Percentiles rank a stretch among this genome's conserved stretches.
Conservation (phyloP, 192 early-diverging fungal genomes). For the Coemansia asiatica region DNA sequence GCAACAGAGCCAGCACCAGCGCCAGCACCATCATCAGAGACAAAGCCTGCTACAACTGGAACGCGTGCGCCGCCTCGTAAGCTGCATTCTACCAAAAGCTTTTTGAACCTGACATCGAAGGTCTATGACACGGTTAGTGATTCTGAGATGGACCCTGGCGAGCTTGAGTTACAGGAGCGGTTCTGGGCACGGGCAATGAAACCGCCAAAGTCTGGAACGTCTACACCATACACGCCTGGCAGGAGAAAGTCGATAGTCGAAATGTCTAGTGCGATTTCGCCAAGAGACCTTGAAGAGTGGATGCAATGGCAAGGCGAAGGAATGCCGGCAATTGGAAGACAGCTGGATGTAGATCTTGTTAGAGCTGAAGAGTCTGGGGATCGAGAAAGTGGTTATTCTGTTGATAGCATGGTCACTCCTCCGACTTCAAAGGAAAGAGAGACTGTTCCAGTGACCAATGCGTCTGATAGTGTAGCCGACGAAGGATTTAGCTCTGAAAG, state of each 20-base stretch:
- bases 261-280: constrained; percentile 44
- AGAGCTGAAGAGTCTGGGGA: neutral
- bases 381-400: neutral
- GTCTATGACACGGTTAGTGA: constrained; percentile 37
- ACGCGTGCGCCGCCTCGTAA: constrained; percentile 25
- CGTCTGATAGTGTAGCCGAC: neutral
- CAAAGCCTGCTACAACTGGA: constrained; percentile 7
- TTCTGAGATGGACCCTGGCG: constrained; percentile 34
- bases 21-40: neutral
- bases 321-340: neutral
- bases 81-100: constrained; percentile 21
- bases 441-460: neutral
- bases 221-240: constrained; percentile 46
- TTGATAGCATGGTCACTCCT: constrained; percentile 18
- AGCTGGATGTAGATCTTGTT: neutral
- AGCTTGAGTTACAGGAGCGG: constrained; percentile 34
- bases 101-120: constrained; percentile 25
- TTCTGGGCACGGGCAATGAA: constrained; percentile 56
- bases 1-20: neutral
- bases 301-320: constrained; percentile 50
- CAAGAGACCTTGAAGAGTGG: constrained; percentile 48
- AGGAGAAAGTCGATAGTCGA: constrained; percentile 45
- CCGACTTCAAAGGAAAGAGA: constrained; percentile 23
- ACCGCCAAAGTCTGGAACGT: constrained; percentile 36
- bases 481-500: neutral